Conservation (phyloP, 1,284 basidiomycete species). For the Cryptococcus depauperatus region DNA sequence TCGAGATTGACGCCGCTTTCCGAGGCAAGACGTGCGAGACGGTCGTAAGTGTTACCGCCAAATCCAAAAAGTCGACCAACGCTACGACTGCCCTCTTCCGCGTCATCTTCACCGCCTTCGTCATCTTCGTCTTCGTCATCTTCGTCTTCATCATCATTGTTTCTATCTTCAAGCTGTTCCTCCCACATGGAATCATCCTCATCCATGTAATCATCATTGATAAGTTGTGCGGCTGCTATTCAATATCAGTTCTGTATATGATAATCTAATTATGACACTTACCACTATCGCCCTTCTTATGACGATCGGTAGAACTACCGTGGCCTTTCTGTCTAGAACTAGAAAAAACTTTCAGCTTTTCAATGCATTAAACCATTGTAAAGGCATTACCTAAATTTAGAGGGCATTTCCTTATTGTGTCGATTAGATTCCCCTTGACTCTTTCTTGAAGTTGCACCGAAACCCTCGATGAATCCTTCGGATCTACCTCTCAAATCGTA, state of each 20-base stretch:
- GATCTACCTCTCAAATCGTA: conserved; percentile 18
- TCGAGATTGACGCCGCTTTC: conserved; percentile 51
- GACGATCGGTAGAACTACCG: conserved; percentile 13
- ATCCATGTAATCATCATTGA: conserved; percentile 58
- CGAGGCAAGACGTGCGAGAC: conserved; percentile 49
- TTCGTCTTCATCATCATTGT: conserved; percentile 65
- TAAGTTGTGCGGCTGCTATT: conserved; percentile 48
- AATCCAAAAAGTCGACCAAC: conserved; percentile 3
- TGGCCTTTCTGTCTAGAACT: conserved; percentile 18
- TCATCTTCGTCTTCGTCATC: conserved; percentile 45
- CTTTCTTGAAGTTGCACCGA: no score
- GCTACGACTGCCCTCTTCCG: conserved; percentile 22
- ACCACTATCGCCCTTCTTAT: conserved; percentile 38
- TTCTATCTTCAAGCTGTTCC: conserved; percentile 51
- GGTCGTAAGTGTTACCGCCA: conserved; percentile 21
- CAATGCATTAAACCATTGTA: background rate
- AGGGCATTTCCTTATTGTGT: conserved; percentile 36
- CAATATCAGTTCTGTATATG: conserved; percentile 5
- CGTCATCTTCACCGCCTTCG: conserved; percentile 48
- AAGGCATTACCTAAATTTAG: conserved; percentile 29
- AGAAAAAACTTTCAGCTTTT: no score
- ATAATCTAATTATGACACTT: background rate
- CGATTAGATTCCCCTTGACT: conserved; percentile 25
- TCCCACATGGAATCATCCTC: conserved; percentile 45
- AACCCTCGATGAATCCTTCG: conserved; percentile 15